These are phyloP conservation scores for Rhodotorula kratochvilovae DNA, from an alignment of 768 basidiomycete species.

Conservation along the genomic window DNA sequence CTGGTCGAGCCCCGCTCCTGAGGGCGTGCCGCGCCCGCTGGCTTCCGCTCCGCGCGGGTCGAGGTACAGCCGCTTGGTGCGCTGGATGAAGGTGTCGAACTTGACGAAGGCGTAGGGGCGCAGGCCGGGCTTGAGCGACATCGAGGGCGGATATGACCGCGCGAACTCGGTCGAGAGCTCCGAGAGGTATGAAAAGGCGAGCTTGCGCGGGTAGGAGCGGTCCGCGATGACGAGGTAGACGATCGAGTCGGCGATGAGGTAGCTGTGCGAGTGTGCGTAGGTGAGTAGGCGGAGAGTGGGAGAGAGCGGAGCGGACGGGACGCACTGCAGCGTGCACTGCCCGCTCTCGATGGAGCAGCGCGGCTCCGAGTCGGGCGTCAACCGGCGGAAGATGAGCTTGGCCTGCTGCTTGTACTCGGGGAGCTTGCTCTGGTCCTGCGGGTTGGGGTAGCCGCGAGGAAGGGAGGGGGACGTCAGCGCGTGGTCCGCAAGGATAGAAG, in stretches of 20 bases:
- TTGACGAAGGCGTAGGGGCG: slow-evolving; percentile 99
- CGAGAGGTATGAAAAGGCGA: slow-evolving; percentile 94
- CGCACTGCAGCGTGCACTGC: slow-evolving; percentile 90
- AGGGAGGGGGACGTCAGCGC: not conserved
- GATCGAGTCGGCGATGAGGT: slow-evolving; percentile 89
- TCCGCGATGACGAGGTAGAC: slow-evolving; percentile 93
- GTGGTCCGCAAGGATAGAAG: no score
- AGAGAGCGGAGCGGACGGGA: slow-evolving; percentile 35
- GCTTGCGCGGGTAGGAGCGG: slow-evolving; percentile 74
- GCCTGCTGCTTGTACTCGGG: slow-evolving; percentile 98
- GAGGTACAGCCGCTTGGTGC: slow-evolving; percentile 88
- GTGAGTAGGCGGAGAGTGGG: no score
- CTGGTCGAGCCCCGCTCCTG: slow-evolving; percentile 67
- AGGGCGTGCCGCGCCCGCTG: slow-evolving; percentile 54
- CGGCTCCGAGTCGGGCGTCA: slow-evolving; percentile 89
- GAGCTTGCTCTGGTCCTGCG: slow-evolving; percentile 72
- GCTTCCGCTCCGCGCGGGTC: slow-evolving; percentile 80
- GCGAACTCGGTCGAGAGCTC: slow-evolving; percentile 96
- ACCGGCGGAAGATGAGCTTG: slow-evolving; percentile 89
- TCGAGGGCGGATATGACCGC: slow-evolving; percentile 70
- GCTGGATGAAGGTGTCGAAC: slow-evolving; percentile 98
- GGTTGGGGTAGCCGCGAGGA: not conserved
- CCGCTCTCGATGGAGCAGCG: slow-evolving; percentile 96
- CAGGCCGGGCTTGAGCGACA: slow-evolving; percentile 70
- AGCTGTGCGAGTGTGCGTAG: no score